Evolutionary conservation across 371 early-diverging fungal genomes (phyloP).

Genomic region (Mortierella sp.): DNA sequence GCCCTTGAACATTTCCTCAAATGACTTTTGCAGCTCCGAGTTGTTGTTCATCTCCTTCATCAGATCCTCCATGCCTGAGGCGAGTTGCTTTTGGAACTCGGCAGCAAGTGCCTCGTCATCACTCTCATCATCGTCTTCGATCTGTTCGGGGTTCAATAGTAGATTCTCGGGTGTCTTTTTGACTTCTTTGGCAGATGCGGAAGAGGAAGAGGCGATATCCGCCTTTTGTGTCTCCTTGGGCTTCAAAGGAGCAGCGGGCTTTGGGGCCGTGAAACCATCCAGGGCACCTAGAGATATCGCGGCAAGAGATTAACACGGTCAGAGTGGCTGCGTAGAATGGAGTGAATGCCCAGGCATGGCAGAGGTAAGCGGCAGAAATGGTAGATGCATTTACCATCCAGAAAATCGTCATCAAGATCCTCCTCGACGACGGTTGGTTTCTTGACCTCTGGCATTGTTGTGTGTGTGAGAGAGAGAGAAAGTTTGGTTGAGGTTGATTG

Average conservation of each 20-base stretch:
- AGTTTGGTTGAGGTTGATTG: neutral
- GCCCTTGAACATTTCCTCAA: constrained; percentile 70
- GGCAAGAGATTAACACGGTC: neutral
- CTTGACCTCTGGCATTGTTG: constrained; percentile 38
- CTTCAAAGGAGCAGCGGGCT: constrained; percentile 36
- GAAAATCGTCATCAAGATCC: constrained; percentile 53
- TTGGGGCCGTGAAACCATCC: constrained; percentile 45
- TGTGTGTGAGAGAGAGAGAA: constrained; percentile 8
- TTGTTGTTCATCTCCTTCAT: constrained; percentile 68
- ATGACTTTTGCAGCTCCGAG: constrained; percentile 67
- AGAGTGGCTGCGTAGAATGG: neutral
- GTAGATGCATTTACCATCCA: constrained; percentile 33
- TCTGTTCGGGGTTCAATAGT: constrained; percentile 41
- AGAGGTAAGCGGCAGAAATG: too few species aligned
- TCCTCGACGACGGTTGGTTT: constrained; percentile 49
- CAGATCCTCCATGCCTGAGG: constrained; percentile 80
- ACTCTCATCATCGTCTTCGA: constrained; percentile 38
- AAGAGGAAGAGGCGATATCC: constrained; percentile 16
- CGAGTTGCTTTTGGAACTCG: constrained; percentile 82
- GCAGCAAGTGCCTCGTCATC: constrained; percentile 65
- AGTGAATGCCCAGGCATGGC: neutral
- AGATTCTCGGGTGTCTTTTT: constrained; percentile 44
- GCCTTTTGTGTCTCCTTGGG: constrained; percentile 38
- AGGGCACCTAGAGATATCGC: constrained; percentile 30
- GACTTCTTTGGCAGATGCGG: constrained; percentile 26